Base-by-base conservation (phyloP, 352 stramenopile species). In the Globisporangium radiosum region DNA sequence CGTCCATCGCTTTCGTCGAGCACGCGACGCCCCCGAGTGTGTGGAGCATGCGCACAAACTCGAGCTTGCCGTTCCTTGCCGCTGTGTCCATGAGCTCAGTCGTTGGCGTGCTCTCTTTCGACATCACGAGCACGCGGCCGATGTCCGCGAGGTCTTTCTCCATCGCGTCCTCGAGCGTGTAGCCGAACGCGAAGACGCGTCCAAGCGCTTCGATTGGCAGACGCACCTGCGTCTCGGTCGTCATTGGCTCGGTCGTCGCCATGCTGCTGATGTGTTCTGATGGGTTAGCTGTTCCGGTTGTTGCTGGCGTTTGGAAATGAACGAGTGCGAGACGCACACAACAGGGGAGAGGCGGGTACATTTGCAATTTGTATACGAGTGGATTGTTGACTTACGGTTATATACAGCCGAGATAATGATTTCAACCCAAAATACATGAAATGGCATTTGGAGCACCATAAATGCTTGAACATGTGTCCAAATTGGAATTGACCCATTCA, bases 161-260 rank as follows among this genome's bases (percentile, higher is more conserved):
- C 4, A 85, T 52, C 7, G 77, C 77, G 4, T 69, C 50, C 9
- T 61, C 56, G 43, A 87, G 56, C 59, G 71, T 71, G 67, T 69
- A 85, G 10, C 47, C 65, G 57, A 74, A 82, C 51, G 65, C 60
- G 48, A 72, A 77, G 25, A 87, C 65, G 52, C 68, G 61, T 0
- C 73, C 75, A 13, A 87, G 56, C 8, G 70, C 63, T 58, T 87
- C 77, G 47, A 82, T 56, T 13, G 77, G 77, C 45, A 87, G 73
- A 39, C 39, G 56, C 25, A 54, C 54, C 45, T 53, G 25, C 19
- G 13, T 43, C 33, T 8, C 5, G 6, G 25, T 40, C 25, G 45
- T 50, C 7, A 14, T 33, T 36, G n/a, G 14, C 5, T 11, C 15
- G 25, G 25, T 54, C 25, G 49, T 43, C 13, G 33, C 25, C 25